Percentiles rank a stretch among this genome's conserved stretches.
These are phyloP conservation scores for Ilex asprella DNA, from an alignment of 257 asterid genomes.

Conservation along the genomic window DNA sequence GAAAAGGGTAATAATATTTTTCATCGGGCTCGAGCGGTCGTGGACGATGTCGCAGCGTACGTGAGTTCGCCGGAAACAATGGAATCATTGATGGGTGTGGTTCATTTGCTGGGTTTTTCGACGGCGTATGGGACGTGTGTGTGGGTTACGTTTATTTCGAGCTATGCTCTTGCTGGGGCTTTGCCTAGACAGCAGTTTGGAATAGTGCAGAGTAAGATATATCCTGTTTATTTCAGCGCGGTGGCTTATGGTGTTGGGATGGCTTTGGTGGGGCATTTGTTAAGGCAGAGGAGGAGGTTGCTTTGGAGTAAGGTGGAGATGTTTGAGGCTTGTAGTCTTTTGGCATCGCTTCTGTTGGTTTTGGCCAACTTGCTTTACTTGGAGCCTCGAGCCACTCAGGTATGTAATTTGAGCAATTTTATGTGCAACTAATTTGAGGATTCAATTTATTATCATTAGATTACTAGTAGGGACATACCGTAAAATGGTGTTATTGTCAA, in stretches of 20 bases:
- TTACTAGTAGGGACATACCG: neutral
- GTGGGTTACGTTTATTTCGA: constrained; percentile 75
- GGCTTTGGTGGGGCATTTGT: constrained; percentile 49
- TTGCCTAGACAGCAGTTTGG: constrained; percentile 75
- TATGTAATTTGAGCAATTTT: constrained; percentile 2
- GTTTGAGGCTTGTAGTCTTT: constrained; percentile 38
- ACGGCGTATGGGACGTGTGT: constrained; percentile 60
- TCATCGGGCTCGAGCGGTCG: constrained; percentile 24
- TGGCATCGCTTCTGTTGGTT: constrained; percentile 34
- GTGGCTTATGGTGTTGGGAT: constrained; percentile 54
- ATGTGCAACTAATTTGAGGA: neutral
- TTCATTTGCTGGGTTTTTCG: constrained; percentile 51
- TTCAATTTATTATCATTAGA: neutral
- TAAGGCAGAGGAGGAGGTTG: constrained; percentile 15
- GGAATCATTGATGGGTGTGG: constrained; percentile 19
- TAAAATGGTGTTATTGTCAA: neutral
- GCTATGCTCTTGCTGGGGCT: constrained; percentile 49
- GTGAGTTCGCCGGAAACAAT: constrained; percentile 15
- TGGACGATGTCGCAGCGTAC: constrained; percentile 19
- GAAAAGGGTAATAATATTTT: constrained; percentile 34
- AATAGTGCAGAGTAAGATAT: constrained; percentile 62
- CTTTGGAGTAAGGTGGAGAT: constrained; percentile 8
- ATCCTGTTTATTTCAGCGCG: constrained; percentile 64
- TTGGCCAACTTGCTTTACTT: constrained; percentile 43
- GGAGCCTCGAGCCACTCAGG: constrained; percentile 82